phyloP scores from a whole-genome alignment of 768 basidiomycete species.

The Trametes cubensis region DNA sequence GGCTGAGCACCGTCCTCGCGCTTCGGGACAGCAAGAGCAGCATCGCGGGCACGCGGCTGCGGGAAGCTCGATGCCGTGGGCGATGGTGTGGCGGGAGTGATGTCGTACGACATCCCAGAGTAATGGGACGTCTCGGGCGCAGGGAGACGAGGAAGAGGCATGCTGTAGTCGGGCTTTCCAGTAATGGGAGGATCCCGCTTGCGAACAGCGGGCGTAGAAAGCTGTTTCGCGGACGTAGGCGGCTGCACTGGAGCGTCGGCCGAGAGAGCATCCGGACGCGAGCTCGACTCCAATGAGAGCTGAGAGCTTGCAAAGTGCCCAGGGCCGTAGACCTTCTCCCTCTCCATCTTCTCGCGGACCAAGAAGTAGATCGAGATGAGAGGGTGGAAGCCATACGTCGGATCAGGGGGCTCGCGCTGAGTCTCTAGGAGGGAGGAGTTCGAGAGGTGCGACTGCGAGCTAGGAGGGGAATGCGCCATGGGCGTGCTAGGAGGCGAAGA shows the following conservation, averaged over 20 bases:
- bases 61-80: conserved; percentile 57
- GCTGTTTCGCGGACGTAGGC: conserved; percentile 32
- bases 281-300: conserved; percentile 54
- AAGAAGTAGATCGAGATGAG: conserved; percentile 96
- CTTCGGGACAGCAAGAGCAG: conserved; percentile 46
- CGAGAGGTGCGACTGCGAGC: conserved; percentile 58
- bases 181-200: conserved; percentile 40
- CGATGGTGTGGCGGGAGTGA: conserved; percentile 50
- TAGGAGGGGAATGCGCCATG: conserved; percentile 59
- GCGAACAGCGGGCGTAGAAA: conserved; percentile 38
- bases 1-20: conserved; percentile 33
- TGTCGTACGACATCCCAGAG: conserved; percentile 81
- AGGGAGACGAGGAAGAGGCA: conserved; percentile 80
- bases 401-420: conserved; percentile 63
- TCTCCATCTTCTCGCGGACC: conserved; percentile 91
- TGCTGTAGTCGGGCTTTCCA: conserved; percentile 70
- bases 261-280: conserved; percentile 24
- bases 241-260: conserved; percentile 27
- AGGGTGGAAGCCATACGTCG: conserved; percentile 92
- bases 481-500: conserved; percentile 56
- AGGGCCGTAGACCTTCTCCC: conserved; percentile 91
- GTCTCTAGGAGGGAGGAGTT: conserved; percentile 50
- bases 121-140: conserved; percentile 82
- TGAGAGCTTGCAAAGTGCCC: conserved; percentile 95
- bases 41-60: conserved; percentile 70